A percentile compares a stretch with the other conserved stretches of the same genome.
These are phyloP conservation scores for Thalassiosira delicatula DNA, from an alignment of 352 stramenopile genomes.

Conservation along the genomic window DNA sequence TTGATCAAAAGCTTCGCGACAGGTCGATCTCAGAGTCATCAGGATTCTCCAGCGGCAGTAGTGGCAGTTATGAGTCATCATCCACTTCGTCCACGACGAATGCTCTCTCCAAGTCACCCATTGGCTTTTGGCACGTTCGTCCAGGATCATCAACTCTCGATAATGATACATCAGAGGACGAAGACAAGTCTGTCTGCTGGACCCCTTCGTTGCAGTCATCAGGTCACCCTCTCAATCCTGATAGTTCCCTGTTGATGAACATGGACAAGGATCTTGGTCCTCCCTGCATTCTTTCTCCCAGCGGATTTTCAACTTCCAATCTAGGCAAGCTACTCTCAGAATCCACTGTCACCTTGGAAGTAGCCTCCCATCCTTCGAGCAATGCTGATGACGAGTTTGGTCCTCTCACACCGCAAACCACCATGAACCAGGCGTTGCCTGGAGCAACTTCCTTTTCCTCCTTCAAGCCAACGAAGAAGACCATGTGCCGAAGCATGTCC, in stretches of 20 bases:
- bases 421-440: neutral
- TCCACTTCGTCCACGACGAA: constrained; percentile 23
- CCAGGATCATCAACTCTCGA: constrained; percentile 55
- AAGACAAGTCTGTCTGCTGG: constrained; percentile 41
- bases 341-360: neutral
- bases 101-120: constrained; percentile 50
- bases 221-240: neutral
- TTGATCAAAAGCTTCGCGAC: constrained; percentile 12
- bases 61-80: constrained; percentile 47
- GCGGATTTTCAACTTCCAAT: constrained; percentile 47
- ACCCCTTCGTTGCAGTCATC: constrained; percentile 22
- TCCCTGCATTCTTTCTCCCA: constrained; percentile 33
- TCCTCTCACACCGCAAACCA: constrained; percentile 15
- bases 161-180: constrained; percentile 24
- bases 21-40: constrained; percentile 51
- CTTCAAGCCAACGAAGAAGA: constrained; percentile 31
- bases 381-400: constrained; percentile 19
- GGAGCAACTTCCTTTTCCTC: neutral
- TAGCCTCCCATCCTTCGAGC: neutral
- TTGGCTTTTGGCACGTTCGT: constrained; percentile 77
- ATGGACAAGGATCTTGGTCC: neutral
- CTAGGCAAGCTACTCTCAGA: constrained; percentile 41
- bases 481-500: constrained; percentile 54
- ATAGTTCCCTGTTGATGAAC: neutral
- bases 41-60: constrained; percentile 13